These are phyloP conservation scores for Dillenia turbinata DNA, from an alignment of 164 flowering plant species.

Conservation along the genomic window DNA sequence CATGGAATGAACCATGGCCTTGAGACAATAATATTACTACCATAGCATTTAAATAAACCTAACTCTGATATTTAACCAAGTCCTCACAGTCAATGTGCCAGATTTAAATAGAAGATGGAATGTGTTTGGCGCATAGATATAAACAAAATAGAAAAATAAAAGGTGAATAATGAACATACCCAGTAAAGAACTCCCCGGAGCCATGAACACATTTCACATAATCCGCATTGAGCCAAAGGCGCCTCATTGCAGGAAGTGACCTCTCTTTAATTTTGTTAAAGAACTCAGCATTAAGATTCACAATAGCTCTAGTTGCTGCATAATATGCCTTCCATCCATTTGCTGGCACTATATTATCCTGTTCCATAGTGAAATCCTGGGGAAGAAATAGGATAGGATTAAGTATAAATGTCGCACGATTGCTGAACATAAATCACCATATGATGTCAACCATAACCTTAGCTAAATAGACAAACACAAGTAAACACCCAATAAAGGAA, in stretches of 20 bases:
- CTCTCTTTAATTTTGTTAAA: conserved; percentile 74
- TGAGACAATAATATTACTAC: too few species aligned
- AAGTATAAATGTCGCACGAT: too few species aligned
- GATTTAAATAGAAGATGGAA: background rate
- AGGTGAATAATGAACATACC: conserved; percentile 39
- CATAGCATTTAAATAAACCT: background rate
- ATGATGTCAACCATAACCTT: too few species aligned
- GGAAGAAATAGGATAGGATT: background rate
- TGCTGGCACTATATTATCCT: conserved; percentile 62
- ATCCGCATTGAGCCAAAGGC: conserved; percentile 88
- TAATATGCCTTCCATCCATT: conserved; percentile 99
- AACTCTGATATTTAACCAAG: background rate
- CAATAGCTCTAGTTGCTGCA: conserved; percentile 90
- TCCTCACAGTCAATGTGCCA: background rate
- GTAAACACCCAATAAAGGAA: too few species aligned
- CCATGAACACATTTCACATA: conserved; percentile 92
- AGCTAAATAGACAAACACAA: too few species aligned
- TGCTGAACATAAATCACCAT: too few species aligned
- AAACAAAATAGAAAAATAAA: background rate
- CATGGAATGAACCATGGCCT: too few species aligned
- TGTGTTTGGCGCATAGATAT: background rate
- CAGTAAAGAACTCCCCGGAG: conserved; percentile 77
- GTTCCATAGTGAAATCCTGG: conserved; percentile 94
- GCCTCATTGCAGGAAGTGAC: conserved; percentile 71
- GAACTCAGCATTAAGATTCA: conserved; percentile 72